Base-by-base conservation (phyloP, 2,329 filamentous ascomycete genomes). In the Trichocomaceae sp. region DNA sequence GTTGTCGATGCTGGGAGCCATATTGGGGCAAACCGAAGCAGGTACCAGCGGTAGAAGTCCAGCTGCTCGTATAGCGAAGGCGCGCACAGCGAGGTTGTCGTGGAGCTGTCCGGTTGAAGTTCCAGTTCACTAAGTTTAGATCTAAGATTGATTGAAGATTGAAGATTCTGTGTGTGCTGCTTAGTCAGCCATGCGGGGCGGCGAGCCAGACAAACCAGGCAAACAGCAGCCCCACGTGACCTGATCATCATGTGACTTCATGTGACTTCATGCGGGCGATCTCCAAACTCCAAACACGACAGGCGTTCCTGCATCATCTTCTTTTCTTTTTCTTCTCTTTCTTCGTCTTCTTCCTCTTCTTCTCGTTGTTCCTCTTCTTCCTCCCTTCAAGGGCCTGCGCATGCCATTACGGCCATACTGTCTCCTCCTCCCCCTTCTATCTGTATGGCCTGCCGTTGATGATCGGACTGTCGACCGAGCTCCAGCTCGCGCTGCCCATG, bases 1-100 rank as follows among this genome's bases (percentile, higher is more conserved):
- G 68, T 90, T 88, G 70, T 96, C 89, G 75, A 95, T 97, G 71
- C 89, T 90, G 64, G 88, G 87, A 75, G 92, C 90, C 91, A 96
- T 96, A 77, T 74, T 90, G 79, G 76, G n/a, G 61, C 55, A 54
- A 45, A 50, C 57, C 41, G 51, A 52, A 37, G 22, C 15, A 29
- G 52, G 19, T 37, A 57, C 61, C 58, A 61, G 63, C 58, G 49
- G 56, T 57, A 63, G 10, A 31, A 17, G 54, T 48, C 50, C 54
- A 29, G 29, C 33, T 56, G 54, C 49, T 56, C 37, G 48, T 33
- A 42, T 41, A 35, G 50, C 41, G 37, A 52, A 15, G 19, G 37
- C 50, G 50, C 50, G n/a, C 50, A 46, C 50, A 29, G 42, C 50
- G 39, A 12, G 10, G n/a, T 47, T 41, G 44, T 47, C 44, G 44